These are phyloP conservation scores for Diutina siamensis DNA, from an alignment of 1,139 yeast species.

Conservation along the genomic window DNA sequence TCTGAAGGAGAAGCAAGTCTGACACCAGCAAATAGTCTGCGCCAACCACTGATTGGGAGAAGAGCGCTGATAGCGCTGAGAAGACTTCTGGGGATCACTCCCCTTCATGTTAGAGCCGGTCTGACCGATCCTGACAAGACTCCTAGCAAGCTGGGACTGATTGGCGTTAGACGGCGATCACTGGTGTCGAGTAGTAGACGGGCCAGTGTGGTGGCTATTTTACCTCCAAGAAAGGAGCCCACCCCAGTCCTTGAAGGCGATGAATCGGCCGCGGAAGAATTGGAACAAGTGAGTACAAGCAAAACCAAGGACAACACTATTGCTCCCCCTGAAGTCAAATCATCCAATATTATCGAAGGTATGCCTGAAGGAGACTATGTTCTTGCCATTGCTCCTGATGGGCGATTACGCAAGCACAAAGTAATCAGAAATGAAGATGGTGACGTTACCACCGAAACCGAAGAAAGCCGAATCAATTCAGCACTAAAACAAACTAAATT, in stretches of 20 bases:
- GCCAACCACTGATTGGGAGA: neutral
- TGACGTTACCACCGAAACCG: neutral
- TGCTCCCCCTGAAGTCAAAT: neutral
- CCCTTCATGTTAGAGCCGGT: neutral
- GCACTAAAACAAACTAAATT: neutral
- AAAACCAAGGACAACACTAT: neutral
- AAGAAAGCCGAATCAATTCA: neutral
- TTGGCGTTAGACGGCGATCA: neutral
- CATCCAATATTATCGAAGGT: too few relatives aligned
- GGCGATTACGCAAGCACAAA: neutral
- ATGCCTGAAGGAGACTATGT: neutral
- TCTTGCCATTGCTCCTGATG: slow-evolving; percentile 1
- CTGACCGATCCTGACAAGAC: neutral
- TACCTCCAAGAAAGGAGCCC: neutral
- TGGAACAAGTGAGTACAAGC: neutral
- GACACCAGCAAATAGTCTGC: neutral
- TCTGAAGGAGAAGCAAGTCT: neutral
- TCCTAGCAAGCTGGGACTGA: too few relatives aligned
- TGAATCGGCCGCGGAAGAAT: neutral
- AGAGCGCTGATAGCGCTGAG: slow-evolving; percentile 4
- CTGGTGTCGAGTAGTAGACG: neutral
- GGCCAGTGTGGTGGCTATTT: neutral
- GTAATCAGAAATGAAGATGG: neutral
- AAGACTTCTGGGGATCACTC: neutral
- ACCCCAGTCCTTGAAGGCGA: slow-evolving; percentile 1